Base-by-base conservation (phyloP, 148 eudicot genomes). In the Salicornia ramosissima region DNA sequence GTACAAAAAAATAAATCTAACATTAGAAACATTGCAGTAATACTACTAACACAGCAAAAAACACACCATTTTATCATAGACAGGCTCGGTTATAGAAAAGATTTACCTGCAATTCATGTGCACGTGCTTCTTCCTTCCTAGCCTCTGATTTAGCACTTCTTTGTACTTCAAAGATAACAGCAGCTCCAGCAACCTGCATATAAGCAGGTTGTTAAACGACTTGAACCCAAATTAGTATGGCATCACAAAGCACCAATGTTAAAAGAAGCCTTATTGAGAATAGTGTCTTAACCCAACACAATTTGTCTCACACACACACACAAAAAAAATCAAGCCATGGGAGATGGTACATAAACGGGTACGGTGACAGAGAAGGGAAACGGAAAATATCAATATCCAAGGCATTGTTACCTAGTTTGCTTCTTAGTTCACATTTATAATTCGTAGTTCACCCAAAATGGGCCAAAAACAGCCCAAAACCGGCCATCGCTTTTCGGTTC, bases 101-200 rank as follows among this genome's bases (percentile, higher is more conserved):
- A 31, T 67, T 42, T 61, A 92, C 98, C 98, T 90, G 83, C 70
- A 90, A 18, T 72, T 90, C 96, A 55, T 82, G 82, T 64, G 53
- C 85, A n/a, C 98, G 90, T 56, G 74, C 36, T 72, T 80, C 94
- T 85, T 92, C 98, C 81, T 92, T 92, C 59, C 86, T 82, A 50
- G 98, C 91, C 85, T 92, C 98, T 67, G 92, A 77, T 58, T 79
- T 88, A 42, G 98, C 82, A 80, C 86, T 90, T 69, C 98, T 84
- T 80, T 90, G 98, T 71, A 88, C 94, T 75, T 92, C 98, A 65
- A 80, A 90, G 43, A 92, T 77, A 28, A 92, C 76, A 77, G 84
- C 88, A 71, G 57, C 79, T 60, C 96, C 98, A 59, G 96, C 98
- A 80, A 92, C 98, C 98, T 92, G 56, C 54, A 64, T 31, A 21